Base-by-base conservation (phyloP, 176 grass and related monocot genomes). In the Lolium multiflorum region DNA sequence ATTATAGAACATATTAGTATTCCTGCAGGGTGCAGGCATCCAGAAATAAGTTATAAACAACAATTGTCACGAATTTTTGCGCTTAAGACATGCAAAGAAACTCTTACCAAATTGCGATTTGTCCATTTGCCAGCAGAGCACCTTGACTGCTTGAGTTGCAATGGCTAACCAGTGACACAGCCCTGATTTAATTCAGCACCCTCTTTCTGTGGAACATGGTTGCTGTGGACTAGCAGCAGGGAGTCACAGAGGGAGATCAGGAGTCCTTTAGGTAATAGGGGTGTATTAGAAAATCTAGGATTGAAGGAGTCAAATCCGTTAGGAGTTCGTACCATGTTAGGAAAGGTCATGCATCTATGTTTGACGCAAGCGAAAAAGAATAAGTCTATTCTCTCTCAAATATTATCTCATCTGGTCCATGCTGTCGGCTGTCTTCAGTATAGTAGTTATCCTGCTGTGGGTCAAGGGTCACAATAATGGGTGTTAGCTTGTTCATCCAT, bases 1-100 rank as follows among this genome's bases (percentile, higher is more conserved):
- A n/a, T n/a, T n/a, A n/a, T n/a, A n/a, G n/a, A n/a, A n/a, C n/a
- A n/a, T n/a, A n/a, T n/a, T n/a, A n/a, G n/a, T n/a, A n/a, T n/a
- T n/a, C n/a, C n/a, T n/a, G n/a, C n/a, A n/a, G n/a, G n/a, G n/a
- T n/a, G n/a, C n/a, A n/a, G n/a, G n/a, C n/a, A n/a, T n/a, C n/a
- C n/a, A n/a, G n/a, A n/a, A n/a, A n/a, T n/a, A n/a, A n/a, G n/a
- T 9, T 85, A 58, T 74, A 52, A 79, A 85, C 18, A 80, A 31
- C 31, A 26, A 31, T 7, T 46, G 8, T 44, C 24, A 35, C 6
- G 16, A 81, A 25, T 21, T 13, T 60, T 39, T n/a, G n/a, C n/a
- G n/a, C n/a, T n/a, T 91, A 3, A 26, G 43, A 63, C 5, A 37
- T 16, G 63, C 39, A 62, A 62, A 54, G 91, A 18, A 28, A 28